phyloP scores from a whole-genome alignment of 176 grass and related monocot genomes.

The Calamus simplicifolius region DNA sequence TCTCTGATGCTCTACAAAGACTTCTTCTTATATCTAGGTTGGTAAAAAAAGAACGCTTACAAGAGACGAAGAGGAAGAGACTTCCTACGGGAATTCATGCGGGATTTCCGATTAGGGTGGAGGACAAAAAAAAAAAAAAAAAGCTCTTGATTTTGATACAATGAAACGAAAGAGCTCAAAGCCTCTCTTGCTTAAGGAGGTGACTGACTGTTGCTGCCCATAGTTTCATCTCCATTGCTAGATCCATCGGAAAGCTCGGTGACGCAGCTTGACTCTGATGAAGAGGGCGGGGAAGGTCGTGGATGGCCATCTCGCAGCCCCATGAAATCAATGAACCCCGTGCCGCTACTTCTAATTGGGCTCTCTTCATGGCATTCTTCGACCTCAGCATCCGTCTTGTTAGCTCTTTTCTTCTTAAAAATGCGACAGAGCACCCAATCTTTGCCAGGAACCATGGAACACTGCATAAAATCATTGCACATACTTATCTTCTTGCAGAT shows the following conservation, averaged over 20 bases:
- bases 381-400: not conserved
- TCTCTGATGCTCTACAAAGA: not conserved
- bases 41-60: not conserved
- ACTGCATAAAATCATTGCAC: no score
- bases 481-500: no score
- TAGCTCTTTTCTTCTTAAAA: slow-evolving; percentile 24
- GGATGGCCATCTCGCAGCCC: not conserved
- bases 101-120: not conserved
- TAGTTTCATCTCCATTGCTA: slow-evolving; percentile 11
- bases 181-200: not conserved
- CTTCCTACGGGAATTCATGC: not conserved
- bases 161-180: not conserved
- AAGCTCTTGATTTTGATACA: not conserved
- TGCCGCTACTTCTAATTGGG: not conserved
- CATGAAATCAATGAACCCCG: slow-evolving; percentile 8
- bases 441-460: not conserved
- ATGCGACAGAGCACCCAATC: slow-evolving; percentile 28
- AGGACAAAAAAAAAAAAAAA: not conserved
- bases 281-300: not conserved
- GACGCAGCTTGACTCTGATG: slow-evolving; percentile 13
- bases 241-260: slow-evolving; percentile 10
- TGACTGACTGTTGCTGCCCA: not conserved
- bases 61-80: not conserved
- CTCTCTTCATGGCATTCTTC: not conserved
- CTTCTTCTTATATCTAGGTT: not conserved